Evolutionary conservation across 192 early-diverging fungal species (phyloP).

Genomic region (Backusella mclennaniae): DNA sequence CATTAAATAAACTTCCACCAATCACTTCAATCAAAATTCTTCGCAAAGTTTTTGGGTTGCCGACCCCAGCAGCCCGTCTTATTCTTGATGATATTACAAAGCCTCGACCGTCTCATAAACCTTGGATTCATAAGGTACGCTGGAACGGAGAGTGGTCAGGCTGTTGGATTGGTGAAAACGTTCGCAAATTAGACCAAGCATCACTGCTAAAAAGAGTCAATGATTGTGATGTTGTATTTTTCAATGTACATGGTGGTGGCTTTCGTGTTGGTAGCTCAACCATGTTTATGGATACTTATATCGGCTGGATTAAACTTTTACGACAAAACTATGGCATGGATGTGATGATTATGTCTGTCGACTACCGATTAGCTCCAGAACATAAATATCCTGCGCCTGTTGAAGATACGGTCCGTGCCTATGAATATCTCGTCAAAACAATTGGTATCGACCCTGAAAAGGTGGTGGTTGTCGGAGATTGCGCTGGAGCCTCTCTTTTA

Average conservation of each 20-base stretch:
- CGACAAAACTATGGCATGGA: constrained; percentile 33
- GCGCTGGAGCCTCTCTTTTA: constrained; percentile 25
- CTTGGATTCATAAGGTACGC: constrained; percentile 32
- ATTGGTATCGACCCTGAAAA: constrained; percentile 20
- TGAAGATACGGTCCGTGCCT: constrained; percentile 34
- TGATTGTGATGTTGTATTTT: constrained; percentile 30
- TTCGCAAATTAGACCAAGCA: constrained; percentile 19
- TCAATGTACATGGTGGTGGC: constrained; percentile 37
- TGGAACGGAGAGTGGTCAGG: constrained; percentile 37
- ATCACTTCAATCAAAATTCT: constrained; percentile 30
- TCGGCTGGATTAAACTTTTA: constrained; percentile 29
- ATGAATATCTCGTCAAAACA: constrained; percentile 30
- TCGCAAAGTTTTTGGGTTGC: constrained; percentile 32
- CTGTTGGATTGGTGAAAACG: constrained; percentile 38
- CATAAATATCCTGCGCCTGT: constrained; percentile 31
- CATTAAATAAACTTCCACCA: constrained; percentile 32
- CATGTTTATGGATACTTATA: constrained; percentile 35
- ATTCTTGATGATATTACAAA: constrained; percentile 34
- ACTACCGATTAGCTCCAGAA: constrained; percentile 38
- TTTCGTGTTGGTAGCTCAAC: constrained; percentile 31
- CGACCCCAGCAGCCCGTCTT: constrained; percentile 32
- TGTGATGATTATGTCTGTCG: constrained; percentile 33
- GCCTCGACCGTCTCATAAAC: constrained; percentile 26
- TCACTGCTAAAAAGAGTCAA: constrained; percentile 17
- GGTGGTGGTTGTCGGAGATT: constrained; percentile 34